These are phyloP conservation scores for Aspergillus pseudotamarii DNA, from an alignment of 2,329 filamentous ascomycete genomes.

Conservation along the genomic window DNA sequence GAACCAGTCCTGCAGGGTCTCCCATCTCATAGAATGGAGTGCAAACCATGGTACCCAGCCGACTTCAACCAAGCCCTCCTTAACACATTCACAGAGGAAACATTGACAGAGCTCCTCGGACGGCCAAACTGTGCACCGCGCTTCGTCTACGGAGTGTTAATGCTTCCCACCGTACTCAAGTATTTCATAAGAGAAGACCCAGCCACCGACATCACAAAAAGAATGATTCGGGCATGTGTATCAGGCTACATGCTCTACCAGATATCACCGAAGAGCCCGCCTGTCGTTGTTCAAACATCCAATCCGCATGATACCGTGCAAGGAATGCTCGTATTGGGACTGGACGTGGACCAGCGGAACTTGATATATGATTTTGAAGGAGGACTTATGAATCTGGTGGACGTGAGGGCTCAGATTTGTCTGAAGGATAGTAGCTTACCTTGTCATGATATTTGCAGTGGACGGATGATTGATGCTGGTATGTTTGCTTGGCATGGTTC, in stretches of 20 bases:
- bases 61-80: conserved; percentile 28
- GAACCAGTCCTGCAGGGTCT: neutral
- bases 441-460: conserved; percentile 10
- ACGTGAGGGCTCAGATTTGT: conserved; percentile 26
- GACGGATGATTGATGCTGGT: conserved; percentile 27
- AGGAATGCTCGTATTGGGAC: conserved; percentile 32
- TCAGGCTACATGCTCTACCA: conserved; percentile 28
- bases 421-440: conserved; percentile 17
- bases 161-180: conserved; percentile 36
- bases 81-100: conserved; percentile 26
- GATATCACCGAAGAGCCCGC: conserved; percentile 20
- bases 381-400: conserved; percentile 20
- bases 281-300: conserved; percentile 26
- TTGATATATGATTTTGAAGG: conserved; percentile 28
- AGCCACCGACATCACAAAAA: conserved; percentile 18
- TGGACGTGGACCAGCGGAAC: conserved; percentile 27
- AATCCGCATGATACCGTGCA: conserved; percentile 24
- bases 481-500: conserved; percentile 27
- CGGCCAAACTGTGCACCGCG: conserved; percentile 22
- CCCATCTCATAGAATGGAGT: conserved; percentile 21
- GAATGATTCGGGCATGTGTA: conserved; percentile 34
- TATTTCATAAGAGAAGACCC: conserved; percentile 26
- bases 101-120: conserved; percentile 22
- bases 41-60: conserved; percentile 24
- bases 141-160: conserved; percentile 34